phyloP scores from a whole-genome alignment of 2,329 filamentous ascomycete genomes.

The Epichloe amarillans region DNA sequence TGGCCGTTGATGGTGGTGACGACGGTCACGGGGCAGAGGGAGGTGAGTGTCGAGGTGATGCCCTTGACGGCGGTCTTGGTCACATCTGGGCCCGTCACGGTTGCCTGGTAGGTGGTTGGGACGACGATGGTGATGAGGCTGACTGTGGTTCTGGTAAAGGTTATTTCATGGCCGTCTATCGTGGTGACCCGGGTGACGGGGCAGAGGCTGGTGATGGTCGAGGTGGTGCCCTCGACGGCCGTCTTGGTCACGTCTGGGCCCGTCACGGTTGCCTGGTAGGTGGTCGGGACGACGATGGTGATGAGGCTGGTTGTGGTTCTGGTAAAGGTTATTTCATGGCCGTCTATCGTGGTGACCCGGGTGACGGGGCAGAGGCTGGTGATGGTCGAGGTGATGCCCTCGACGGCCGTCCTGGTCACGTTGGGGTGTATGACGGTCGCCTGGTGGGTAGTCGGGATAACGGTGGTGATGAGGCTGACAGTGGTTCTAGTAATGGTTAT shows the following conservation, averaged over 20 bases:
- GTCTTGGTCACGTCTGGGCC: constrained; percentile 17
- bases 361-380: constrained; percentile 30
- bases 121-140: constrained; percentile 16
- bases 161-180: constrained; percentile 7
- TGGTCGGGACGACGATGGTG: constrained; percentile 16
- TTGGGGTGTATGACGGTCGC: constrained; percentile 1
- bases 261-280: constrained; percentile 8
- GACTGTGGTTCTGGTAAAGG: constrained; percentile 12
- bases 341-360: constrained; percentile 18
- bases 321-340: constrained; percentile 9
- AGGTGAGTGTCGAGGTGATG: too few relatives aligned
- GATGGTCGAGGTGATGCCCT: constrained; percentile 25
- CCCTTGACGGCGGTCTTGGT: too few relatives aligned
- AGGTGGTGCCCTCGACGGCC: constrained; percentile 22
- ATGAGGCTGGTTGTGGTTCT: constrained; percentile 13
- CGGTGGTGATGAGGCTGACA: constrained; percentile 13
- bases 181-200: constrained; percentile 18
- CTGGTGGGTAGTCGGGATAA: constrained; percentile 16
- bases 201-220: constrained; percentile 28
- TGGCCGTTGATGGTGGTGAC: constrained; percentile 29
- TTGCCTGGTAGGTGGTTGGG: constrained; percentile 9
- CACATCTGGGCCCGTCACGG: constrained; percentile 6
- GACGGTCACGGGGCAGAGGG: constrained; percentile 24
- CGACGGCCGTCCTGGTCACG: constrained; percentile 20
- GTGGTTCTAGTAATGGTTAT: constrained; percentile 12